phyloP scores from a whole-genome alignment of 352 stramenopile genomes.

The Globisporangium takayamanum region DNA sequence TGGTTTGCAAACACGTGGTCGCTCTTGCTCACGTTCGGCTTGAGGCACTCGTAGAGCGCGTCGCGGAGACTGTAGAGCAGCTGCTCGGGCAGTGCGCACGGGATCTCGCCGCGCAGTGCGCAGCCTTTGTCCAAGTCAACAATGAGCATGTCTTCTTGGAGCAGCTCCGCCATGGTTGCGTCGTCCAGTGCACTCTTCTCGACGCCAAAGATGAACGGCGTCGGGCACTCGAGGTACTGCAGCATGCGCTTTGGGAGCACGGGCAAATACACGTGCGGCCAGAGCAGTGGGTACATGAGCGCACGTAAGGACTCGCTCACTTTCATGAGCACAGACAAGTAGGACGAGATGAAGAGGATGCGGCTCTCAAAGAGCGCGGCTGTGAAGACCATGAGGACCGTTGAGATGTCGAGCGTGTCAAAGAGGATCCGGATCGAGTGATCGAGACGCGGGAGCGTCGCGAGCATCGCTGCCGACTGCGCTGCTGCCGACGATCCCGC shows the following conservation, averaged over 20 bases:
- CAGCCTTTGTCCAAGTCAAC: slow-evolving; percentile 70
- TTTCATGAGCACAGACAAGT: slow-evolving; percentile 79
- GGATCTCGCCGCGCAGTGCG: slow-evolving; percentile 42
- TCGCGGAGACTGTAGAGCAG: slow-evolving; percentile 43
- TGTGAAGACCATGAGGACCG: slow-evolving; percentile 71
- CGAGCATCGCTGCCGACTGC: slow-evolving; percentile 30
- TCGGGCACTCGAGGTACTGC: slow-evolving; percentile 82
- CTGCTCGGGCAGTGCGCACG: slow-evolving; percentile 37
- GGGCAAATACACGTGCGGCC: slow-evolving; percentile 84
- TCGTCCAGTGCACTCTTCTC: slow-evolving; percentile 59
- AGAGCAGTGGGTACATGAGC: slow-evolving; percentile 82
- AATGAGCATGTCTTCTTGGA: slow-evolving; percentile 61
- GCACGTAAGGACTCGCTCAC: slow-evolving; percentile 67
- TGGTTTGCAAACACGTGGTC: slow-evolving; percentile 69
- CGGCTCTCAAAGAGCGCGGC: slow-evolving; percentile 73
- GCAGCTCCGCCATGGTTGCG: slow-evolving; percentile 32
- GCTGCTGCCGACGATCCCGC: slow-evolving; percentile 21
- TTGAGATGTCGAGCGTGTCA: slow-evolving; percentile 71
- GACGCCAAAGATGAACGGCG: slow-evolving; percentile 81
- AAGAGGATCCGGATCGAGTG: slow-evolving; percentile 76
- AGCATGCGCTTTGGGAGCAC: slow-evolving; percentile 74
- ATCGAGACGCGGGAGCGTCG: slow-evolving; percentile 52
- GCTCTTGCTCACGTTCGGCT: slow-evolving; percentile 63
- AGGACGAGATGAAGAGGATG: slow-evolving; percentile 76
- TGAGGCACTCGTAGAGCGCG: slow-evolving; percentile 56